Percentiles rank a stretch among this genome's conserved stretches.
phyloP scores from a whole-genome alignment of 2,329 filamentous ascomycete species.

The Cladobotryum mycophilum region DNA sequence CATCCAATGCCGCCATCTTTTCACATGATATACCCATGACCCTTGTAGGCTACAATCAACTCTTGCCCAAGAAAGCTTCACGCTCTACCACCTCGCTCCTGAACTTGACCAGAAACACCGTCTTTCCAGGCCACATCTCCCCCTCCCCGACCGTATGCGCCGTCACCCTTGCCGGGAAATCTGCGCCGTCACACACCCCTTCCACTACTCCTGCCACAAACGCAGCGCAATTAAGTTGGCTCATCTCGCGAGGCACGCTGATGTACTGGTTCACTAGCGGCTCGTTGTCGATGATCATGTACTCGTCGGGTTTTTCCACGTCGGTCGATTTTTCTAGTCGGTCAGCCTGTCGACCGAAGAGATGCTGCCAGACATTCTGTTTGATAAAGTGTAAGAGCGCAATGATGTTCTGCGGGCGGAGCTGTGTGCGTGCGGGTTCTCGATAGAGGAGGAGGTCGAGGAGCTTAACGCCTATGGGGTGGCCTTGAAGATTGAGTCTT shows the following conservation, averaged over 20 bases:
- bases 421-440: slow-evolving; percentile 61
- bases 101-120: slow-evolving; percentile 93
- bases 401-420: slow-evolving; percentile 80
- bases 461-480: slow-evolving; percentile 87
- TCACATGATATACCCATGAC: background rate
- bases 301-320: slow-evolving; percentile 81
- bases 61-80: slow-evolving; percentile 71
- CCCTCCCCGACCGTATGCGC: slow-evolving; percentile 71
- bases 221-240: slow-evolving; percentile 90
- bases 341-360: slow-evolving; percentile 87
- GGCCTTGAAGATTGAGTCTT: slow-evolving; percentile 85
- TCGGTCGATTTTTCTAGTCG: slow-evolving; percentile 83
- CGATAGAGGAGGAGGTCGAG: slow-evolving; percentile 92
- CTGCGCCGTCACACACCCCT: slow-evolving; percentile 89
- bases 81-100: slow-evolving; percentile 84
- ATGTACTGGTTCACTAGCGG: slow-evolving; percentile 93
- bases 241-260: slow-evolving; percentile 90
- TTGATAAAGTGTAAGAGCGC: slow-evolving; percentile 93
- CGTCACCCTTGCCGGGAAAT: slow-evolving; percentile 81
- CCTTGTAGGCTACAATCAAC: slow-evolving; percentile 16
- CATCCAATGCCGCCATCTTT: slow-evolving; percentile 6
- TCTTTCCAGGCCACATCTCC: slow-evolving; percentile 94
- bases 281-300: slow-evolving; percentile 99
- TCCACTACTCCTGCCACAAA: slow-evolving; percentile 94
- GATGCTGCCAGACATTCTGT: slow-evolving; percentile 82